phyloP scores from a whole-genome alignment of 176 grass and related monocot species.

The Ensete glaucum region DNA sequence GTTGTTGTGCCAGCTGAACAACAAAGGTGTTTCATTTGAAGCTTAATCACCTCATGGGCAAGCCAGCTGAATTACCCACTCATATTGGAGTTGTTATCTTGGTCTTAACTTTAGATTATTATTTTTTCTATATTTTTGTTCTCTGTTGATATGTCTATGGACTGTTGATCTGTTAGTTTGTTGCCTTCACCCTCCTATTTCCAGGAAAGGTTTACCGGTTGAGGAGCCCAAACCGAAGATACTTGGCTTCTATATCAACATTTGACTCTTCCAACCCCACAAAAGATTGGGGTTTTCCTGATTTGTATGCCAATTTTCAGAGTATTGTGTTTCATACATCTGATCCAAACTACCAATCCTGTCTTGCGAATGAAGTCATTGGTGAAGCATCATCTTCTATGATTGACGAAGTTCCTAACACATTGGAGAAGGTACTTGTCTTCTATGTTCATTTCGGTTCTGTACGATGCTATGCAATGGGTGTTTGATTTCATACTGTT shows the following conservation, averaged over 20 bases:
- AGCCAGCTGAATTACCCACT: neutral
- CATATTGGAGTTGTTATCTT: neutral
- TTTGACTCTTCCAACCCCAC: slow-evolving; percentile 83
- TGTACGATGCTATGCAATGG: neutral
- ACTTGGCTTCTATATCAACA: slow-evolving; percentile 57
- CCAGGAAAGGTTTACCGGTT: slow-evolving; percentile 83
- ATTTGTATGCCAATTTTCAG: slow-evolving; percentile 37
- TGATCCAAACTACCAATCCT: slow-evolving; percentile 23
- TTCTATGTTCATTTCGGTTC: neutral
- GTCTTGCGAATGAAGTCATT: slow-evolving; percentile 11
- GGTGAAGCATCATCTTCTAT: slow-evolving; percentile 22
- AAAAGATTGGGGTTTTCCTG: slow-evolving; percentile 76
- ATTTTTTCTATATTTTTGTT: neutral
- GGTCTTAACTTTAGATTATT: neutral
- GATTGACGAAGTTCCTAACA: slow-evolving; percentile 8
- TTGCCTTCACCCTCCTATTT: slow-evolving; percentile 5
- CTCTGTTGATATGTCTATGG: neutral
- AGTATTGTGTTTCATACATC: slow-evolving; percentile 17
- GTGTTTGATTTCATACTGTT: neutral
- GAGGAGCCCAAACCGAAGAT: slow-evolving; percentile 60
- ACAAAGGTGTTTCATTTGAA: neutral
- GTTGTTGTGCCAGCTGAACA: too few species aligned
- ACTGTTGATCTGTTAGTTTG: neutral
- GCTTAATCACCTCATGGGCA: neutral
- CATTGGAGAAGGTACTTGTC: slow-evolving; percentile 18